Evolutionary conservation across 2,329 filamentous ascomycete species (phyloP), one percentile per base, ranked within the genome.

Genomic region (Trichoderma sp.): DNA sequence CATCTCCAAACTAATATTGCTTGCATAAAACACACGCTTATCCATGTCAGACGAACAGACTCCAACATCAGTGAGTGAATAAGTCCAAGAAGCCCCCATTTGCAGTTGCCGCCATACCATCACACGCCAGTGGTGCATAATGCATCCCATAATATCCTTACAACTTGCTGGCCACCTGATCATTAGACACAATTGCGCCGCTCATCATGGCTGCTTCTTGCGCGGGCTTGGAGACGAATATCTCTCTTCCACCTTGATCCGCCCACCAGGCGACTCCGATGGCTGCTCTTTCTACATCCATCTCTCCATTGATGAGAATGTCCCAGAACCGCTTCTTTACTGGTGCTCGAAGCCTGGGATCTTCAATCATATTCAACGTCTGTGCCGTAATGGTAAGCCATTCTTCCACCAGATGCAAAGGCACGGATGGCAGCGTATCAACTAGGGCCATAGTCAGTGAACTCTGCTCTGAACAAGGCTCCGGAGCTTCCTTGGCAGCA

Each of bases 251-350:
- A 7, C 87, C 87, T 43, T 81, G 81, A 13, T 85, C 86, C 12
- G 90, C 92, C 95, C 95, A 97, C 95, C 95, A 98, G 2, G 89
- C 88, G 20, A 97, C 92, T 63, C 92, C 94, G 36, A 92, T 86
- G 53, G 91, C 89, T 7, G 93, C 91, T 72, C 94, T 87, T 78
- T 97, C 93, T 28, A 97, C 91, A 80, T 97, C 94, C 89, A 97
- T 92, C 82, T 97, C 94, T 4, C 94, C 94, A 75, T 88, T 90
- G 53, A 91, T 91, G 11, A 97, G 82, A 3, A 94, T 87, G 71
- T 96, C 91, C 90, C 93, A 94, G 80, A 97, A 92, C 64, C 94
- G 85, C 74, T 89, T 86, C 77, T 90, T 90, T 47, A 91, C 93
- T 3, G 85, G 83, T 61, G 90, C 86, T 57, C 90, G 86, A 84